Conservation (phyloP, 2,329 filamentous ascomycete species). For the Pseudogymnoascus verrucosus region DNA sequence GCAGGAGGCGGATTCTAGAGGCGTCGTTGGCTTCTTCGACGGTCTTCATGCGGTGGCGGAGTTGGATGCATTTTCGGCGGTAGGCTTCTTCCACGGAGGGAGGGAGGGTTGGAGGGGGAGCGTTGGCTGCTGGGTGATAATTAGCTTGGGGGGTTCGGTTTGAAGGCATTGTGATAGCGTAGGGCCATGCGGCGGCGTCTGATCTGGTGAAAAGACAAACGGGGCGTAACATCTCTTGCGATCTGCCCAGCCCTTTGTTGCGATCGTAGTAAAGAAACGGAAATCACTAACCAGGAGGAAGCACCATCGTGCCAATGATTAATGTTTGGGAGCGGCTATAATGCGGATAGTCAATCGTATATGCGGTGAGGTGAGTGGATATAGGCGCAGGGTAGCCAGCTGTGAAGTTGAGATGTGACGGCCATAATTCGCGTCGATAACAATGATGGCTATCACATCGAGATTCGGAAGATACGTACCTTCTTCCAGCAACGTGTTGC, state of each 20-base stretch:
- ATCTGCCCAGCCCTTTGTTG: not conserved
- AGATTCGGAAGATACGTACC: slow-evolving; percentile 3
- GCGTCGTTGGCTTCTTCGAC: slow-evolving; percentile 88
- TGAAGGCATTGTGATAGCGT: not conserved
- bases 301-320: slow-evolving; percentile 18
- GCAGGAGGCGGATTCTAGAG: slow-evolving; percentile 67
- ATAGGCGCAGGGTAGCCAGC: not conserved
- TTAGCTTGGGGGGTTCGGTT: not conserved
- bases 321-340: not conserved
- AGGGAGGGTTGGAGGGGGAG: slow-evolving; percentile 54
- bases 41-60: slow-evolving; percentile 84
- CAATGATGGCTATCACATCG: not conserved
- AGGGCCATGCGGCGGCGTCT: not conserved
- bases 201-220: not conserved
- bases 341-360: not conserved
- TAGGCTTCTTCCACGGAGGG: slow-evolving; percentile 95
- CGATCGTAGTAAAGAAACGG: not conserved
- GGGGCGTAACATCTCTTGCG: not conserved
- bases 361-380: not conserved
- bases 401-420: not conserved
- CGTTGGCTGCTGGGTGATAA: slow-evolving; percentile 29
- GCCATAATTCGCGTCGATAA: not conserved
- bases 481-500: not conserved
- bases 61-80: slow-evolving; percentile 89
- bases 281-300: slow-evolving; percentile 20